Base-by-base conservation (phyloP, 768 basidiomycete genomes). In the Macrolepiota albuminosa region DNA sequence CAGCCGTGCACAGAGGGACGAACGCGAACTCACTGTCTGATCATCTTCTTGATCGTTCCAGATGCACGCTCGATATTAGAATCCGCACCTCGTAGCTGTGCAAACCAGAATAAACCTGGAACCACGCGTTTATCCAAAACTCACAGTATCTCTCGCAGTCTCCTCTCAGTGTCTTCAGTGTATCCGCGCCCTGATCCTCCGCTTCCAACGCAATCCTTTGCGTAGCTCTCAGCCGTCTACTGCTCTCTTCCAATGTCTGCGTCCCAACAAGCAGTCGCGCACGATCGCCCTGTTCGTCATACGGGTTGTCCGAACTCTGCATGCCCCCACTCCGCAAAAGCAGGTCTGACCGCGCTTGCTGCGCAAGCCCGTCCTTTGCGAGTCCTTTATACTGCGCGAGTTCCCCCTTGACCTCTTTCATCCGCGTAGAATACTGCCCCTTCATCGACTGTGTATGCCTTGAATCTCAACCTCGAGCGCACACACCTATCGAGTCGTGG, bases 401-500 rank as follows among this genome's bases (percentile, higher is more conserved):
- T 29, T 29, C 29, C 2, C 29, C 29, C 29, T 29, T 29, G 29
- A 29, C 29, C 29, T 29, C 3, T 29, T 29, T 29, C 29, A 29
- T 29, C 29, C 29, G 29, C 29, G 29, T 29, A 2, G 29, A 29
- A 29, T 29, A 1, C 29, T 29, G 29, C 29, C 29, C 1, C 29
- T 29, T 29, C 3, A 95, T 81, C 26, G 90, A 93, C 67, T 89
- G 83, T 0, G 93, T 69, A 96, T 93, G 2, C 91, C 92, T 62
- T 93, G 93, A 10, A 95, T 86, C 72, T 97, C 95, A 47, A 95
- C 83, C 72, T 96, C 93, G 80, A 98, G 91, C 78, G 96, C 95
- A 43, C 91, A 92, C 59, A 97, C 80, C 94, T 97, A 67, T 3
- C 9, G 9, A 29, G 29, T 29, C 29, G 9, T 10, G 13, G 36